Base-by-base conservation (phyloP, 2,329 filamentous ascomycete genomes). In the Monilinia fructigena region DNA sequence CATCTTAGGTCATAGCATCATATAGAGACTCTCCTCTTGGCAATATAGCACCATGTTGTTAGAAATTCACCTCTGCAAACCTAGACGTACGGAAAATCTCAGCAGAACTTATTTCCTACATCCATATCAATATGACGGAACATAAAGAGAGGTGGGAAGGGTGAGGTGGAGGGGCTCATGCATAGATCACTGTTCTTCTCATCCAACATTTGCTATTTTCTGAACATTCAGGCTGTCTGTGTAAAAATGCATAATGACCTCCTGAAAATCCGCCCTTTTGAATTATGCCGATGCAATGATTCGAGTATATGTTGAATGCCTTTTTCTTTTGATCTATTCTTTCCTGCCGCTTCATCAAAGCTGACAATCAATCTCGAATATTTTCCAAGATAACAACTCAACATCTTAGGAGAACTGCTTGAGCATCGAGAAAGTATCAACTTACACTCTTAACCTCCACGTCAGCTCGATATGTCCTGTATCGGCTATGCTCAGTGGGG, bases 401-500 rank as follows among this genome's bases (percentile, higher is more conserved):
- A 35, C 10, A 28, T 4, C 18, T 31, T 38, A 7, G 2, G 11
- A 55, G 8, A 55, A 14, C 20, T 38, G 8, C 4, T n/a, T 55
- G 28, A 38, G 31, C 18, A n/a, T 55, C 38, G 10, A 38, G 12
- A 7, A 38, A 14, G 7, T 38, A 1, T 11, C 18, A 55, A 31
- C 20, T 47, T 42, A 40, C 11, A 54, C 28, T 35, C 45, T 14
- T 18, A 38, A 11, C 26, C 18, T 10, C n/a, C 20, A 18, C 11
- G 18, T 28, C 38, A 26, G 38, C 26, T 20, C 50, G 48, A 55
- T 23, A 63, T 63, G 61, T n/a, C 61, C 1, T 28, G 11, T 23
- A 18, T 55, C 23, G 35, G 40, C 7, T 48, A 55, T 42, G 63
- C 63, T 38, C 54, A 56, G 26, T 66, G 63, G 63, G 63, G 63